phyloP scores from a whole-genome alignment of 2,329 filamentous ascomycete genomes.

The Colletotrichum sp. region DNA sequence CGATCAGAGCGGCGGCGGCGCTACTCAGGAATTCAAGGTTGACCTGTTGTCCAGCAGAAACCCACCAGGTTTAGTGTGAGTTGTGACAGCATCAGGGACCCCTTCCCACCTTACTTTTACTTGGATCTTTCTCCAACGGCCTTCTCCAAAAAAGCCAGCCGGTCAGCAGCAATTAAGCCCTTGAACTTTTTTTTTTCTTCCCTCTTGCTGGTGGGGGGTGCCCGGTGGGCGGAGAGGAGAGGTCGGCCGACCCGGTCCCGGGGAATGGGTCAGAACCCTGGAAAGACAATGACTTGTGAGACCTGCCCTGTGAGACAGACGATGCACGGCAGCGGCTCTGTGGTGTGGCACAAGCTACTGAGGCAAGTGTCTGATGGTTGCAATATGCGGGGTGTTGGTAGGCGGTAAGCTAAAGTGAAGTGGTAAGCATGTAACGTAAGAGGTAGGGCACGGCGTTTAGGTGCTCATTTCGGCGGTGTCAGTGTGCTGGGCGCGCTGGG shows the following conservation, averaged over 20 bases:
- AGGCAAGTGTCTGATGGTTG: background rate
- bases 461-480: background rate
- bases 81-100: constrained; percentile 8
- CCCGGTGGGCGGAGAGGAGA: background rate
- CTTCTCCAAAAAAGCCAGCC: background rate
- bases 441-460: background rate
- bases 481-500: background rate
- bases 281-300: background rate
- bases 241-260: background rate
- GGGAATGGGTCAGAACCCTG: background rate
- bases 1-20: background rate
- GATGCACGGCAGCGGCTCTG: background rate
- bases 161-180: background rate
- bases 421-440: background rate
- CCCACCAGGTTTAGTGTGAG: constrained; percentile 14
- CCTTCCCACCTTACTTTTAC: background rate
- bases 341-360: background rate
- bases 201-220: background rate
- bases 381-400: background rate
- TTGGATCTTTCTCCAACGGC: background rate
- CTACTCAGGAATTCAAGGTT: background rate
- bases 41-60: constrained; percentile 7
- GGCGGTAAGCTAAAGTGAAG: background rate
- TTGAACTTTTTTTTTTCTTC: background rate
- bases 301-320: background rate